A percentile compares a stretch with the other conserved stretches of the same genome.
These are phyloP conservation scores for Eimeria acervulina DNA, from an alignment of 169 alveolate species.

Conservation along the genomic window DNA sequence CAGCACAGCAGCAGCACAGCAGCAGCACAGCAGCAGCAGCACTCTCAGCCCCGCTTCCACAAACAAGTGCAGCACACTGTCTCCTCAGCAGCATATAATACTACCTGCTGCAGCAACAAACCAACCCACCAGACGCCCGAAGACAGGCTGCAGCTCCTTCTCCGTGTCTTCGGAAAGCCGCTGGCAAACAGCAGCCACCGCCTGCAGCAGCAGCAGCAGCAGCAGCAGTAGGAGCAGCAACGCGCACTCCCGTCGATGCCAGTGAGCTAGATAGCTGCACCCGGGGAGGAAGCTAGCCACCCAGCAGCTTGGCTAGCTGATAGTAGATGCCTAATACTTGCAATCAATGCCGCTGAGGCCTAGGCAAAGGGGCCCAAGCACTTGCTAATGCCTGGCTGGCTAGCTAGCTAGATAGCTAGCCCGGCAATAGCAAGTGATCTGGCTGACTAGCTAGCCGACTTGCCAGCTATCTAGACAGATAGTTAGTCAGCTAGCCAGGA, in stretches of 20 bases:
- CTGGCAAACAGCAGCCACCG: constrained; percentile 61
- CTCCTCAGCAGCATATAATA: too few species aligned
- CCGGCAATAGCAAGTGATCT: not conserved
- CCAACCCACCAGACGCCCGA: constrained; percentile 27
- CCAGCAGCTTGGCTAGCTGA: not conserved
- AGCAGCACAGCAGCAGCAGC: constrained; percentile 38
- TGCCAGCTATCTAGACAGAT: not conserved
- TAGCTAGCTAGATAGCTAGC: not conserved
- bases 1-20: constrained; percentile 31
- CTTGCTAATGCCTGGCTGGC: not conserved
- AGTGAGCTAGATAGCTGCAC: not conserved
- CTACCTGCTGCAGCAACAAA: not conserved
- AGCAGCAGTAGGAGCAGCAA: not conserved
- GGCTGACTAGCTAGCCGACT: not conserved
- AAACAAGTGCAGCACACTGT: not conserved
- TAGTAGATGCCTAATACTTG: too few species aligned
- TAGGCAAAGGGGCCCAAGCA: too few species aligned
- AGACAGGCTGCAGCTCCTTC: constrained; percentile 42
- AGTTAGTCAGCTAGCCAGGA: not conserved
- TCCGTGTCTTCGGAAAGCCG: constrained; percentile 57
- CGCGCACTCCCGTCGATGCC: too few species aligned
- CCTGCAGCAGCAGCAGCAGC: constrained; percentile 41
- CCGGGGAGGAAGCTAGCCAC: not conserved
- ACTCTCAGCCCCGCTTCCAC: not conserved
- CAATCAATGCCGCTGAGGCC: too few species aligned